Conservation (phyloP, 1,284 basidiomycete genomes). For the Spongispora temasekensis region DNA sequence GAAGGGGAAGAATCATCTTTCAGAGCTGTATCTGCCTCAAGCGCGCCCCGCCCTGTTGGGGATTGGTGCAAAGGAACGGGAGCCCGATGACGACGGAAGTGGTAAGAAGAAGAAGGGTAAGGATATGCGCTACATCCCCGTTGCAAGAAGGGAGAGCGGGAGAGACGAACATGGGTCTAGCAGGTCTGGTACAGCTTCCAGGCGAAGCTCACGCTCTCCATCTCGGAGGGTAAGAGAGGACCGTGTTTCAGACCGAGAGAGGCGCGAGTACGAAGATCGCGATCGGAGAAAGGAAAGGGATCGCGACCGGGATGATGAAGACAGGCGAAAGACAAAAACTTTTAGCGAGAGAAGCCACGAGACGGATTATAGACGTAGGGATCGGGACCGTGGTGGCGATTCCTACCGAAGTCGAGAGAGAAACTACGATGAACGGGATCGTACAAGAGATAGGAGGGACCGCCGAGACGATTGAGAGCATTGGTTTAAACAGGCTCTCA, state of each 20-base stretch:
- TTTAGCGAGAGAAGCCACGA: slow-evolving; percentile 20
- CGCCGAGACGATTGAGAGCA: slow-evolving; percentile 17
- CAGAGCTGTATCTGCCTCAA: slow-evolving; percentile 80
- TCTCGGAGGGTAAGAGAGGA: slow-evolving; percentile 19
- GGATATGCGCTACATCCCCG: slow-evolving; percentile 75
- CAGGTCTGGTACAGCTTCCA: slow-evolving; percentile 25
- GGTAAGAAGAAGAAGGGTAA: slow-evolving; percentile 45
- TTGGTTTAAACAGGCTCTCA: background rate
- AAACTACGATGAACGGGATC: slow-evolving; percentile 22
- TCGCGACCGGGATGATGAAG: slow-evolving; percentile 11
- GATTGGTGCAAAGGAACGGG: slow-evolving; percentile 87
- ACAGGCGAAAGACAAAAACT: slow-evolving; percentile 12
- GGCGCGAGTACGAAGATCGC: slow-evolving; percentile 23
- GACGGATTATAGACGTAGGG: slow-evolving; percentile 17
- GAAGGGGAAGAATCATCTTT: slow-evolving; percentile 54
- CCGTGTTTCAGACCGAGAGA: slow-evolving; percentile 5
- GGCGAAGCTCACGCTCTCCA: slow-evolving; percentile 33
- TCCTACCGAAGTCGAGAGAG: slow-evolving; percentile 30
- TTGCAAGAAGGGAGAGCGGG: slow-evolving; percentile 60
- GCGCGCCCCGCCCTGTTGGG: slow-evolving; percentile 83
- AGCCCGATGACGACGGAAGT: slow-evolving; percentile 64
- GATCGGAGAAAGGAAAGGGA: slow-evolving; percentile 33
- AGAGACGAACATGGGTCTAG: slow-evolving; percentile 27
- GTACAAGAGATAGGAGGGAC: slow-evolving; percentile 28
- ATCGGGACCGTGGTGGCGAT: slow-evolving; percentile 20